Evolutionary conservation across 805 yeast genomes (phyloP).

Genomic region (Yarrowia deformans): DNA sequence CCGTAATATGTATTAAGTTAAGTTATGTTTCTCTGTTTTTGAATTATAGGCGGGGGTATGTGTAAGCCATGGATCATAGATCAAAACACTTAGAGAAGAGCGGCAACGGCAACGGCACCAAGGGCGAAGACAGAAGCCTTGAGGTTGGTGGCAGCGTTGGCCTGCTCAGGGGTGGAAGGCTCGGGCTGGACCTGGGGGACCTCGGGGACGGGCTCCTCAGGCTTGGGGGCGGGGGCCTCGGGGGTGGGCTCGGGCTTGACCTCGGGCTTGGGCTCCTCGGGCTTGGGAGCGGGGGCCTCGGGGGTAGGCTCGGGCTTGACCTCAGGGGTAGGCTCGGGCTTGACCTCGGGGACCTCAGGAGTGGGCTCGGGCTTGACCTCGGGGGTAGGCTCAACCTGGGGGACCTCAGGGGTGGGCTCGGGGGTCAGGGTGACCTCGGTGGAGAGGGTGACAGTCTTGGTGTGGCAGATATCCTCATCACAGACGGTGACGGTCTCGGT

Average conservation of each 20-base stretch:
- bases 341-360: slow-evolving; percentile 16
- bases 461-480: slow-evolving; percentile 29
- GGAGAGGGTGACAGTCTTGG: slow-evolving; percentile 38
- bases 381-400: slow-evolving; percentile 24
- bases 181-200: slow-evolving; percentile 33
- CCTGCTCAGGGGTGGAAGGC: slow-evolving; percentile 35
- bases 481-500: slow-evolving; percentile 39
- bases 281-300: background rate
- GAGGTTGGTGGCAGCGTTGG: slow-evolving; percentile 35
- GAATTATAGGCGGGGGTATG: slow-evolving; percentile 33
- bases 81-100: slow-evolving; percentile 39
- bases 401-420: slow-evolving; percentile 27
- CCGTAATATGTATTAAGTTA: slow-evolving; percentile 33
- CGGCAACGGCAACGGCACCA: slow-evolving; percentile 38
- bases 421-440: slow-evolving; percentile 36
- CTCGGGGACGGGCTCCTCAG: slow-evolving; percentile 4
- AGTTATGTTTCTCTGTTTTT: slow-evolving; percentile 18
- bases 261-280: slow-evolving; percentile 20
- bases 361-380: slow-evolving; percentile 16
- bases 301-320: slow-evolving; percentile 17
- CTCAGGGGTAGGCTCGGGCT: slow-evolving; percentile 29
- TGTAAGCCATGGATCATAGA: slow-evolving; percentile 15
- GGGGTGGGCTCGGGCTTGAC: slow-evolving; percentile 32
- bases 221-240: background rate
- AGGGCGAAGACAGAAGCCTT: slow-evolving; percentile 37